Evolutionary conservation across 140 eudicot species (phyloP).

Genomic region (Senecio squalidus): DNA sequence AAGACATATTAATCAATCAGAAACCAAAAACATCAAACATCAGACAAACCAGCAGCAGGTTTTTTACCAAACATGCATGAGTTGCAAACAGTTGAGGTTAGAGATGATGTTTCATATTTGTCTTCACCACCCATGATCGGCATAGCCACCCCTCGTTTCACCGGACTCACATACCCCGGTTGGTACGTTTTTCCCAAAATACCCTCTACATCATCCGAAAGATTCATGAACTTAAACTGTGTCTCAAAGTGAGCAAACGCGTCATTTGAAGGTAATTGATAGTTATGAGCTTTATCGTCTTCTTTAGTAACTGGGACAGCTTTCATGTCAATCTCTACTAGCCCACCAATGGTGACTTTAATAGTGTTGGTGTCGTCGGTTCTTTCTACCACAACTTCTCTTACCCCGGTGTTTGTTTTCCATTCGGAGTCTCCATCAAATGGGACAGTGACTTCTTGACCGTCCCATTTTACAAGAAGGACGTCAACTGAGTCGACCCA

Average conservation of each 20-base stretch:
- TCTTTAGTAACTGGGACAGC: constrained; percentile 50
- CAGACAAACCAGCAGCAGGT: neutral
- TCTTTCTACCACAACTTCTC: constrained; percentile 45
- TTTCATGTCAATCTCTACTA: constrained; percentile 38
- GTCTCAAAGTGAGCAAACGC: constrained; percentile 69
- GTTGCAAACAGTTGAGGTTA: constrained; percentile 56
- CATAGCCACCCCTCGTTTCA: constrained; percentile 63
- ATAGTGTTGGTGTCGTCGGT: constrained; percentile 50
- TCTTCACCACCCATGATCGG: constrained; percentile 76
- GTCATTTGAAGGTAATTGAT: constrained; percentile 57
- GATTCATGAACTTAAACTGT: constrained; percentile 43
- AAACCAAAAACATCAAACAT: neutral
- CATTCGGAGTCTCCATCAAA: constrained; percentile 53
- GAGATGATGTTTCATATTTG: constrained; percentile 45
- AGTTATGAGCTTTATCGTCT: constrained; percentile 53
- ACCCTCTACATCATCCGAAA: constrained; percentile 57
- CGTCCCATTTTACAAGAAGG: constrained; percentile 45
- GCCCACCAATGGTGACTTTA: constrained; percentile 33
- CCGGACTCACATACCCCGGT: constrained; percentile 62
- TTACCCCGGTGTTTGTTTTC: constrained; percentile 33
- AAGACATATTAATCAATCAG: no score
- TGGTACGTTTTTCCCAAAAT: constrained; percentile 61
- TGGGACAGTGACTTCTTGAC: constrained; percentile 41
- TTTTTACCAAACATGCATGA: constrained; percentile 38
- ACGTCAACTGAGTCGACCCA: constrained; percentile 58